Percentiles rank a stretch among this genome's conserved stretches.
These are phyloP conservation scores for Oropetium thomaeum DNA, from an alignment of 176 grass and related monocot species.

Conservation along the genomic window DNA sequence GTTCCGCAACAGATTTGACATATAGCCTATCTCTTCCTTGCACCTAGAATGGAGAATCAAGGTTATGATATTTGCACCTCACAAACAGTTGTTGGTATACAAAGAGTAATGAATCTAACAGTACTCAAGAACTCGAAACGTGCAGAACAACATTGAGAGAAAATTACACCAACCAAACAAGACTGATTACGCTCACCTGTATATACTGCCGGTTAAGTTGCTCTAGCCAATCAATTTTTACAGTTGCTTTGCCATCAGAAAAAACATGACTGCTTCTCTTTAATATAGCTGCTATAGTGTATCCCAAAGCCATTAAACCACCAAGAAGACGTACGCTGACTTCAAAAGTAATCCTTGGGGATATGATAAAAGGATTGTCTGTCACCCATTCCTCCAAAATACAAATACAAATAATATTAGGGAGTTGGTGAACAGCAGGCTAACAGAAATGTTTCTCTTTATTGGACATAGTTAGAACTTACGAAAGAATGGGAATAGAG, in stretches of 20 bases:
- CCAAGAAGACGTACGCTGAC: conserved; percentile 97
- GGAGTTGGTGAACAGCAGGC: conserved; percentile 6
- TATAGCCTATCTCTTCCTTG: conserved; percentile 86
- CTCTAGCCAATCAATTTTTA: conserved; percentile 96
- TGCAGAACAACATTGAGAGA: conserved; percentile 8
- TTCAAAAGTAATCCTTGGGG: conserved; percentile 98
- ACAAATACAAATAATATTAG: conserved; percentile 22
- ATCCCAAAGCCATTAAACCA: conserved; percentile 96
- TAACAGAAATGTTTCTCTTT: neutral
- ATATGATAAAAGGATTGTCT: conserved; percentile 96
- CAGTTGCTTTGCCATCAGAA: conserved; percentile 78
- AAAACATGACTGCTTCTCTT: conserved; percentile 88
- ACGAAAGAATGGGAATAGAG: neutral
- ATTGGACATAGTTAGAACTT: neutral
- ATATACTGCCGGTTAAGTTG: conserved; percentile 80
- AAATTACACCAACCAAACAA: conserved; percentile 14
- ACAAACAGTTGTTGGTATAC: neutral
- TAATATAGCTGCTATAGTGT: conserved; percentile 93
- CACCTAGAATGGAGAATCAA: conserved; percentile 47
- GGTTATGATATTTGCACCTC: neutral
- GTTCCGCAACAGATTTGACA: conserved; percentile 73
- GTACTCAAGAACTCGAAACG: conserved; percentile 4
- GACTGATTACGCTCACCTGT: conserved; percentile 57
- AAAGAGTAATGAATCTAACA: neutral
- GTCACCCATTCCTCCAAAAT: conserved; percentile 85